Evolutionary conservation across 805 yeast genomes (phyloP).

Genomic region (Scheffersomyces lignosus): DNA sequence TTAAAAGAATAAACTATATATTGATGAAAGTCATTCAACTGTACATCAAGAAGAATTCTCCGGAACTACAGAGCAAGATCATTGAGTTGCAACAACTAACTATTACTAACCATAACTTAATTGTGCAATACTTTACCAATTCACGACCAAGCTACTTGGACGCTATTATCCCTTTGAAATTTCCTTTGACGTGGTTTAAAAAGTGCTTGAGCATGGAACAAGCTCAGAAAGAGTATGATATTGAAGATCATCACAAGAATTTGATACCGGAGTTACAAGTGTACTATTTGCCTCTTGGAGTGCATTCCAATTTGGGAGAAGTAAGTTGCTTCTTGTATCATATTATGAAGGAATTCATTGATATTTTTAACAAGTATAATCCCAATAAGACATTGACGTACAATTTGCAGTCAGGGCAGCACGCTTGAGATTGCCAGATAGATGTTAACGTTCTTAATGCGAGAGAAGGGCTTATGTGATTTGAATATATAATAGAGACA

Average conservation of each 20-base stretch:
- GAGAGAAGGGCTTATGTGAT: too few species aligned
- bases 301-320: conserved; percentile 34
- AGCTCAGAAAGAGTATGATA: conserved; percentile 7
- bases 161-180: conserved; percentile 26
- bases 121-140: conserved; percentile 23
- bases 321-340: conserved; percentile 29
- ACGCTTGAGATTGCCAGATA: too few species aligned
- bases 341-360: conserved; percentile 33
- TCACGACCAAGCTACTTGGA: conserved; percentile 27
- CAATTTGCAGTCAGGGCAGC: conserved; percentile 6
- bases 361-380: conserved; percentile 16
- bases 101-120: conserved; percentile 22
- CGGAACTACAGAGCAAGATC: conserved; percentile 20
- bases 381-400: conserved; percentile 11
- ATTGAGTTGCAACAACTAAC: conserved; percentile 27
- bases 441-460: too few species aligned
- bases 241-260: conserved; percentile 9
- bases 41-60: conserved; percentile 16
- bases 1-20: conserved; percentile 31
- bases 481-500: too few species aligned
- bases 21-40: conserved; percentile 22
- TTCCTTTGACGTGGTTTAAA: conserved; percentile 32
- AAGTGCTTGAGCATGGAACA: conserved; percentile 14
- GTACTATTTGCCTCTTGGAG: conserved; percentile 39
- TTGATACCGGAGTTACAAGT: conserved; percentile 23